phyloP scores from a whole-genome alignment of 495 filamentous ascomycete species.

The Parathielavia hyrcaniae region DNA sequence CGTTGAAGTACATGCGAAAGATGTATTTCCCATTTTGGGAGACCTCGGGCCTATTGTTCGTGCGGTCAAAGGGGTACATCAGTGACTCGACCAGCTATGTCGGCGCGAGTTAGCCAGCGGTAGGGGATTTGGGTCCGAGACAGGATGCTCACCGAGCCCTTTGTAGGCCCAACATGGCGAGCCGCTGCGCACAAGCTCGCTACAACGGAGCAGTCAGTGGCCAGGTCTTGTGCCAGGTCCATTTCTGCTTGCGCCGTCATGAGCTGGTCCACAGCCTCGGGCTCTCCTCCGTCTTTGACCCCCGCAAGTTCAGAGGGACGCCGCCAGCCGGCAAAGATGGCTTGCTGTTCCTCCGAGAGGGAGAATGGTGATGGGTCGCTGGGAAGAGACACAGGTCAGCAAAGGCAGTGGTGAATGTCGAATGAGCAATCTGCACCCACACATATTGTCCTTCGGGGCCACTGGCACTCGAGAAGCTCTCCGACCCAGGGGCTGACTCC shows the following conservation, averaged over 20 bases:
- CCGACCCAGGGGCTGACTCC: conserved; percentile 50
- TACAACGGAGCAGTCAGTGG: conserved; percentile 94
- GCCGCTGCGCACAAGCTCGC: conserved; percentile 85
- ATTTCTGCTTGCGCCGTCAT: conserved; percentile 52
- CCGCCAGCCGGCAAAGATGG: conserved; percentile 75
- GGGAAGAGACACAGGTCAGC: conserved; percentile 17
- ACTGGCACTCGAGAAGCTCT: conserved; percentile 46
- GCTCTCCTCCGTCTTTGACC: not conserved
- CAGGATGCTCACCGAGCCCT: conserved; percentile 30
- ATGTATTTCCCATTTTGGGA: conserved; percentile 85
- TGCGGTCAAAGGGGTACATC: conserved; percentile 65
- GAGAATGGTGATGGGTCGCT: conserved; percentile 63
- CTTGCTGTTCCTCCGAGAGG: conserved; percentile 63
- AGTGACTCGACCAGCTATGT: conserved; percentile 58
- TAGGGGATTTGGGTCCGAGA: not conserved
- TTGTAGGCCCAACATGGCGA: conserved; percentile 33
- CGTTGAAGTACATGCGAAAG: conserved; percentile 90
- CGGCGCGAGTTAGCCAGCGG: conserved; percentile 2
- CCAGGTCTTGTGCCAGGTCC: conserved; percentile 88
- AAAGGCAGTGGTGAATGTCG: not conserved
- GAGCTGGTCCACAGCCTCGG: conserved; percentile 32
- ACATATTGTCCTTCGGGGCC: conserved; percentile 34
- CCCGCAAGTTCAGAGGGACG: conserved; percentile 55
- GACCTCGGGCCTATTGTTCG: conserved; percentile 46
- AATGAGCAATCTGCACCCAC: conserved; percentile 4